Conservation (phyloP, 805 yeast genomes). For the Cyberlindnera mississippiensis region DNA sequence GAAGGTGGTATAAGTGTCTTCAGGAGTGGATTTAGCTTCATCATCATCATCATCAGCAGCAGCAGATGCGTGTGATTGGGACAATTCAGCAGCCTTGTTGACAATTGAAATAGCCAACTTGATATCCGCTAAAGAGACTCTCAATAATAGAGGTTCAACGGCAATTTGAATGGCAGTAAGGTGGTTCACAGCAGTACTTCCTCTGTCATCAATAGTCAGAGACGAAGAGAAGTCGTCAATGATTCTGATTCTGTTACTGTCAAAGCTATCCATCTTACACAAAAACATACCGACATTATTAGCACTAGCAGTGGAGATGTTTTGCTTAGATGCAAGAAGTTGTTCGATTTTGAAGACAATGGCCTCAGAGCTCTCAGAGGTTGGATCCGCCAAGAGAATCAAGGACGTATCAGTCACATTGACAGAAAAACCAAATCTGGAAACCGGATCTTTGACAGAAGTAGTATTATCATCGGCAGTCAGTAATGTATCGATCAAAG, state of each 20-base stretch:
- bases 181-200: constrained; percentile 53
- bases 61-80: constrained; percentile 20
- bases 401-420: constrained; percentile 76
- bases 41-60: constrained; percentile 25
- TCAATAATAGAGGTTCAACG: constrained; percentile 73
- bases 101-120: constrained; percentile 71
- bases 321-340: constrained; percentile 62
- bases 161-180: constrained; percentile 64
- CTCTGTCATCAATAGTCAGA: constrained; percentile 66
- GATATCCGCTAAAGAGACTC: constrained; percentile 86
- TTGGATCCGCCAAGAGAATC: constrained; percentile 76
- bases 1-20: constrained; percentile 34
- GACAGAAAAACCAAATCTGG: constrained; percentile 48
- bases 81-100: constrained; percentile 56
- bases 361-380: constrained; percentile 69
- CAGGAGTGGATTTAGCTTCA: neutral
- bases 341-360: constrained; percentile 87
- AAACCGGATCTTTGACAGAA: constrained; percentile 6
- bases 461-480: constrained; percentile 6
- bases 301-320: constrained; percentile 60
- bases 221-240: constrained; percentile 87
- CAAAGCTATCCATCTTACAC: constrained; percentile 64
- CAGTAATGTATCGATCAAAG: constrained; percentile 4
- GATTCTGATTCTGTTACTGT: constrained; percentile 62
- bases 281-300: constrained; percentile 84